Base-by-base conservation (phyloP, 352 stramenopile genomes). In the Phytophthora constricta region DNA sequence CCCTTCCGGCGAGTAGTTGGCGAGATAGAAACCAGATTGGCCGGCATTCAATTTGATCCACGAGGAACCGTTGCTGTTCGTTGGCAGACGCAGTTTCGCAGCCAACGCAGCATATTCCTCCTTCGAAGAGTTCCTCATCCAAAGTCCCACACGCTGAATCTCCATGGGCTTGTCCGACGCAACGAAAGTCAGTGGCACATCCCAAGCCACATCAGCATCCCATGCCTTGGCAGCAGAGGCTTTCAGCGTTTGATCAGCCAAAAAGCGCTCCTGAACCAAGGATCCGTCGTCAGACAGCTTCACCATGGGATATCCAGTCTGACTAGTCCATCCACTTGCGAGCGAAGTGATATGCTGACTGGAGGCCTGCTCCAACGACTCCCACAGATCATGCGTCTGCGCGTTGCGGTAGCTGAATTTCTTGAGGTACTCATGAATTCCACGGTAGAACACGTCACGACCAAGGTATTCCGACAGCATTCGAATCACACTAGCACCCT, bases 21-120 rank as follows among this genome's bases (percentile, higher is more conserved):
- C 96, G 23, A 98, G 82, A 82, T 98, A 98, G 42, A 98, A 97
- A 1, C 97, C 95, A 59, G 98, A 89, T 68, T 99, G 97, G 49
- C 91, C 86, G 8, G 93, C 89, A 79, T 99, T 99, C 27, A 99
- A 71, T 72, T 99, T 98, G 50, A 99, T 83, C 93, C 94, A 99
- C 37, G 77, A 82, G 16, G 65, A 77, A 5, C 79, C 70, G 17
- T 58, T 62, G 10, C 27, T 45, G 16, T 37, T 54, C 3, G 37
- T 10, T 19, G 48, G 41, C 16, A 45, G 47, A 25, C 53, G 34
- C 11, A 97, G 62, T 33, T 79, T 79, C 20, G 86, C 65, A 20
- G 82, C 68, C 71, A 97, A 83, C 9, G 90, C 72, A 23, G 74
- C 39, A 34, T 49, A 41, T 10, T 37, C 58, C 37, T 66, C 48